Evolutionary conservation across 2,329 filamentous ascomycete genomes (phyloP), one percentile per base, ranked within the genome.

Genomic region (Cytospora schulzeri): DNA sequence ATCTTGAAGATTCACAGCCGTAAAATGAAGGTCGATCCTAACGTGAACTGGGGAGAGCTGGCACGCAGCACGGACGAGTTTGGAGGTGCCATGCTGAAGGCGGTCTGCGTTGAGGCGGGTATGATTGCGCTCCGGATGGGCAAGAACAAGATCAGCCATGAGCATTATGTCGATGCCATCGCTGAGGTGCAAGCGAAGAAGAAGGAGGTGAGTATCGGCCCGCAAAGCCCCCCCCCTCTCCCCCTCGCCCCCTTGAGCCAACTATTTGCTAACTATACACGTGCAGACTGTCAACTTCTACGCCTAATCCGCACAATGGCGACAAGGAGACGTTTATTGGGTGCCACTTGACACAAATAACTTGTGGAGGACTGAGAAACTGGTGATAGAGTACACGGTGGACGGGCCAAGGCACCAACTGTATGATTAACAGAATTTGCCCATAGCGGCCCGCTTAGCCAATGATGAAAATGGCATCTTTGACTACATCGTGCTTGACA

Each of bases 131-230:
- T 99, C 74, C 87, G 95, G 71, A 92, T 90, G 77, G 95, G 95
- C 67, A 93, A 96, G 84, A 93, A 90, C 80, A 97, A 97, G 85
- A 95, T 99, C 74, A 91, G 91, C 66, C 95, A 99, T 76, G 95
- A 99, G 82, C 92, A 99, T 79, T 99, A 98, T 75, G 95, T 99
- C 58, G 95, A 99, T 82, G 95, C 95, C 67, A 98, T 99, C 77
- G 87, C 93, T 45, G 95, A 99, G 80, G 95, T 99, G 71, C 92
- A 93, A 78, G 89, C 90, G 68, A 90, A 97, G 89, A 97, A 97
- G 90, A 96, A 96, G 86, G 92, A 96, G 68, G 85, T 87, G 72
- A 81, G 85, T 82, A 56, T 24, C 57, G 29, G 12, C 26, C 26
- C 15, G 24, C 51, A n/a, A 19, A 19, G 22, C 41, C 38, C 56